These are phyloP conservation scores for Neolentinus lepideus DNA, from an alignment of 1,284 basidiomycete genomes.

Conservation along the genomic window DNA sequence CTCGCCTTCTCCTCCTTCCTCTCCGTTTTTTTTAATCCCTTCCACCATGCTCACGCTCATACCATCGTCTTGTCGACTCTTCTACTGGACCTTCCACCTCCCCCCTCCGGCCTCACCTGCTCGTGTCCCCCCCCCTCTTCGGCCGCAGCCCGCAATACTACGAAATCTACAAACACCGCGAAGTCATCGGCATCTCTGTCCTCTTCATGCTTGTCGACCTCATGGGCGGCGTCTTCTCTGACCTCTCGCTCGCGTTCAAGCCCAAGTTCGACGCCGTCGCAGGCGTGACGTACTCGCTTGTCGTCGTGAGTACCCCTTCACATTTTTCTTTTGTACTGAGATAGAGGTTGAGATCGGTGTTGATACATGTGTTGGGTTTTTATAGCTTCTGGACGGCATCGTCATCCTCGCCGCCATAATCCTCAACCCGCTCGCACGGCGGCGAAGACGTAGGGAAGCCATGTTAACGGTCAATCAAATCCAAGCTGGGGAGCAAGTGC, in stretches of 20 bases:
- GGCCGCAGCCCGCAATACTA: conserved; percentile 47
- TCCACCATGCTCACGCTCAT: too few species aligned
- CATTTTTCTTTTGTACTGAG: background rate
- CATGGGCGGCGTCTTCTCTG: conserved; percentile 65
- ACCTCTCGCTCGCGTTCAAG: conserved; percentile 68
- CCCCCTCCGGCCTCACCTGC: background rate
- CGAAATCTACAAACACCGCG: conserved; percentile 64
- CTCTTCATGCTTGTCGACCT: conserved; percentile 69
- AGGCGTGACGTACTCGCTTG: conserved; percentile 52
- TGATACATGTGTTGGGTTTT: background rate
- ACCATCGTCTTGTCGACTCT: too few species aligned
- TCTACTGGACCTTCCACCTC: too few species aligned
- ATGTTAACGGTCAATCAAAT: conserved; percentile 5
- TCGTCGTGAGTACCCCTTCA: conserved; percentile 40
- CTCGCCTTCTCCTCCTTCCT: too few species aligned
- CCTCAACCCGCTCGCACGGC: conserved; percentile 19
- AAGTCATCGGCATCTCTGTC: conserved; percentile 71
- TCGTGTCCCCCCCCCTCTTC: background rate
- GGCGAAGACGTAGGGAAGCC: conserved; percentile 25
- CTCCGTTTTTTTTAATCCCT: too few species aligned
- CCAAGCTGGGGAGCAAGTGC: too few species aligned
- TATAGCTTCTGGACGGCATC: conserved; percentile 14
- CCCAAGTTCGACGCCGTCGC: conserved; percentile 59
- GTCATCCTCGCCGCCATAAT: conserved; percentile 17
- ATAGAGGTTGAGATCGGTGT: too few species aligned